Conservation (phyloP, 2,329 filamentous ascomycete genomes). For the Pleomassaria siparia region DNA sequence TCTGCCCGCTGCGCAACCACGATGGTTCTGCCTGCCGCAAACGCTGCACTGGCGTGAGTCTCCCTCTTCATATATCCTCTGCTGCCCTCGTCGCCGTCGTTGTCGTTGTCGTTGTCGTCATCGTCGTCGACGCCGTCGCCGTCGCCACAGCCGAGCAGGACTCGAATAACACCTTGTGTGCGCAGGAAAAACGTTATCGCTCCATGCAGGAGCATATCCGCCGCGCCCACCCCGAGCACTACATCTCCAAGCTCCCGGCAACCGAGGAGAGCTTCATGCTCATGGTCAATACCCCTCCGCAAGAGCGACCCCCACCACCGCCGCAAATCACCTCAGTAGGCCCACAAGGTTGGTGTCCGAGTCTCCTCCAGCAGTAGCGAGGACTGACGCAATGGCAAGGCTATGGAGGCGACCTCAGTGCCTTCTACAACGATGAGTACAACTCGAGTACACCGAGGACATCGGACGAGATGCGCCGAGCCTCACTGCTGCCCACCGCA, state of each 20-base stretch:
- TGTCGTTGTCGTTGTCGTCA: no score
- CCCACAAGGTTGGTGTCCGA: conserved; percentile 33
- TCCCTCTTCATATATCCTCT: conserved; percentile 11
- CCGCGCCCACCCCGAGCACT: conserved; percentile 93
- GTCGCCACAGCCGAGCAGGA: conserved; percentile 13
- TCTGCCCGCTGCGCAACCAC: conserved; percentile 92
- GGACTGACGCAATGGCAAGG: conserved; percentile 40
- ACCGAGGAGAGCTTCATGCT: conserved; percentile 96
- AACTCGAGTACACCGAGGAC: conserved; percentile 68
- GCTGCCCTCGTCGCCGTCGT: conserved; percentile 8
- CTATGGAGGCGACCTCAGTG: conserved; percentile 60
- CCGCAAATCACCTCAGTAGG: conserved; percentile 44
- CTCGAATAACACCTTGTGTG: conserved; percentile 34
- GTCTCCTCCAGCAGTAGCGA: conserved; percentile 32
- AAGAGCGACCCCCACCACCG: conserved; percentile 64
- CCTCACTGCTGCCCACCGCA: conserved; percentile 65
- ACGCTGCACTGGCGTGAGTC: conserved; percentile 94
- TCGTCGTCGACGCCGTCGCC: conserved; percentile 1
- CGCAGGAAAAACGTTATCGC: conserved; percentile 88
- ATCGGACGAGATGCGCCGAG: conserved; percentile 68
- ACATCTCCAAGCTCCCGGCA: conserved; percentile 95
- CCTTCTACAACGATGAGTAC: conserved; percentile 67
- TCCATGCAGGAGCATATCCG: conserved; percentile 99
- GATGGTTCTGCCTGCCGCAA: conserved; percentile 97
- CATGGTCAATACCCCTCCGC: conserved; percentile 91